Percentiles rank a stretch among this genome's conserved stretches.
phyloP scores from a whole-genome alignment of 768 basidiomycete genomes.

The Thelephora ganbajun region DNA sequence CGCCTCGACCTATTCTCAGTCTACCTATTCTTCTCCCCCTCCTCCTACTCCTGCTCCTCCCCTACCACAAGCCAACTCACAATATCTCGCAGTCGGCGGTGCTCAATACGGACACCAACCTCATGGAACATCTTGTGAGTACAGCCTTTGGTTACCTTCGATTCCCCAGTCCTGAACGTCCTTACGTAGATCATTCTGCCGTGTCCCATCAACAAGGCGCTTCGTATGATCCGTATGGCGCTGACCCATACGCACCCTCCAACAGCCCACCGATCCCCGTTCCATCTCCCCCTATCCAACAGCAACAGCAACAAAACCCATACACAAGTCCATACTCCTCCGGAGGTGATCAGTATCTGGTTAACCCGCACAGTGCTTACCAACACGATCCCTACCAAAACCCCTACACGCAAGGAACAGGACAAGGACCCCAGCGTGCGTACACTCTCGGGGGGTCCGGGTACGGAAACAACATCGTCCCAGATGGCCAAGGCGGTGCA shows the following conservation, averaged over 20 bases:
- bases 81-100: slow-evolving; percentile 19
- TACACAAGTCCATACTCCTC: neutral
- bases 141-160: slow-evolving; percentile 1
- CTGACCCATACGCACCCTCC: slow-evolving; percentile 31
- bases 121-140: slow-evolving; percentile 42
- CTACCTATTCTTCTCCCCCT: slow-evolving; percentile 17
- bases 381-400: slow-evolving; percentile 8
- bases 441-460: slow-evolving; percentile 45
- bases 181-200: slow-evolving; percentile 37
- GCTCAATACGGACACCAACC: slow-evolving; percentile 21
- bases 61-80: slow-evolving; percentile 13
- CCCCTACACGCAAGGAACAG: slow-evolving; percentile 10
- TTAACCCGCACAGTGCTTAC: slow-evolving; percentile 1
- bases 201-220: slow-evolving; percentile 35
- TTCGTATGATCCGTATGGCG: slow-evolving; percentile 9
- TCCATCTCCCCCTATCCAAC: neutral
- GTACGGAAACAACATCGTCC: slow-evolving; percentile 33
- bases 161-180: slow-evolving; percentile 2
- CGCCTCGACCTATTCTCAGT: slow-evolving; percentile 28
- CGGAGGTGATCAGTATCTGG: neutral
- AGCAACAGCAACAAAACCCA: slow-evolving; percentile 6
- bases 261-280: slow-evolving; percentile 9
- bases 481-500: slow-evolving; percentile 6
- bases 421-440: slow-evolving; percentile 26
- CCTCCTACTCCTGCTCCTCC: slow-evolving; percentile 15